These are phyloP conservation scores for Pugionium cornutum DNA, from an alignment of 345 rosid species.

Conservation along the genomic window DNA sequence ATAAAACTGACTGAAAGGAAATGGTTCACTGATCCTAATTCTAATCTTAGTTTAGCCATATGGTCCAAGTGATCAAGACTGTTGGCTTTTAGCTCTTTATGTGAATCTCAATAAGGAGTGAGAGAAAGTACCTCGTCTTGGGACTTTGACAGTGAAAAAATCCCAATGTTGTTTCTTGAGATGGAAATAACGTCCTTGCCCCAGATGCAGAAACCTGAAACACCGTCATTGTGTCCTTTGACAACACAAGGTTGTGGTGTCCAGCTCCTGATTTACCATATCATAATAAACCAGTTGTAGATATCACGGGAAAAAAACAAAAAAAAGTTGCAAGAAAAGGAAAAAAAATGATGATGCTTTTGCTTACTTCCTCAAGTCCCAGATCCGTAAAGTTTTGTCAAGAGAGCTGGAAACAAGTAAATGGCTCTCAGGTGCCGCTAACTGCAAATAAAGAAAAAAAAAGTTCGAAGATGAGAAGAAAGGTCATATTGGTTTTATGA, in stretches of 20 bases:
- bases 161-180: conserved; percentile 80
- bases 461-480: not conserved
- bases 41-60: conserved; percentile 2
- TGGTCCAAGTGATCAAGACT: conserved; percentile 5
- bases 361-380: conserved; percentile 84
- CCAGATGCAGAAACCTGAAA: conserved; percentile 82
- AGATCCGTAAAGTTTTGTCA: conserved; percentile 68
- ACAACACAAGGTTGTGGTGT: conserved; percentile 53
- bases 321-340: conserved; percentile 5
- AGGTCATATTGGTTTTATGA: not conserved
- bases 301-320: not conserved
- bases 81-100: conserved; percentile 7
- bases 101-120: conserved; percentile 7
- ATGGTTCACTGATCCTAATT: not conserved
- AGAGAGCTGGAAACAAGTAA: conserved; percentile 91
- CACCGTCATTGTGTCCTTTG: conserved; percentile 74
- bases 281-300: conserved; percentile 7
- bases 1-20: not conserved
- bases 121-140: conserved; percentile 58
- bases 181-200: conserved; percentile 86
- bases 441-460: conserved; percentile 45
- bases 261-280: conserved; percentile 54
- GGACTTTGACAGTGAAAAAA: conserved; percentile 63
- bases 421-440: conserved; percentile 80
- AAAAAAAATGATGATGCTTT: conserved; percentile 4